Conservation (phyloP, 805 yeast genomes). For the Phaffomyces antillensis region DNA sequence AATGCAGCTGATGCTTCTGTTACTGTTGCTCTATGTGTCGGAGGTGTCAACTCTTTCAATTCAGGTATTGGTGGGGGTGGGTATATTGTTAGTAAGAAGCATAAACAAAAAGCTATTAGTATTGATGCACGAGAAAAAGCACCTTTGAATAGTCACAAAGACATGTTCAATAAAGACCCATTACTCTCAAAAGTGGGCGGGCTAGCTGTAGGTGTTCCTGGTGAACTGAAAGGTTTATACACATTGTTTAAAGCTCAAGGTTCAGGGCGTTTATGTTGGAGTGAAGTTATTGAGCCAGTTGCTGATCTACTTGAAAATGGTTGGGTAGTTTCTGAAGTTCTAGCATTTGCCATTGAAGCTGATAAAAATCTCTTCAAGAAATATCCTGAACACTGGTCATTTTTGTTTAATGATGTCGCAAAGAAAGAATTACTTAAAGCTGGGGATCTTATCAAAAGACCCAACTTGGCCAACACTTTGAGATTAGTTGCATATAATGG, state of each 20-base stretch:
- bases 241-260: constrained; percentile 54
- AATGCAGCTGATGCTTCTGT: constrained; percentile 94
- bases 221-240: constrained; percentile 82
- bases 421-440: constrained; percentile 29
- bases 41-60: constrained; percentile 71
- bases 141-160: constrained; percentile 51
- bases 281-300: constrained; percentile 68
- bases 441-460: constrained; percentile 61
- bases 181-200: constrained; percentile 67
- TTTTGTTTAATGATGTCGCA: constrained; percentile 34
- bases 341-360: constrained; percentile 36
- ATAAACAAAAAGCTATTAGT: constrained; percentile 43
- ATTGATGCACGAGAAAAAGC: constrained; percentile 91
- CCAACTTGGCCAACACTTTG: constrained; percentile 59
- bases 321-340: constrained; percentile 42
- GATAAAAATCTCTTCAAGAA: constrained; percentile 29
- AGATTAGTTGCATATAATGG: constrained; percentile 70
- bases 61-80: constrained; percentile 96
- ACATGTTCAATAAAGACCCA: constrained; percentile 54
- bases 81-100: constrained; percentile 45
- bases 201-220: constrained; percentile 84
- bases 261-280: constrained; percentile 68
- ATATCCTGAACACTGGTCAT: constrained; percentile 46
- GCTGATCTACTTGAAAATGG: constrained; percentile 59
- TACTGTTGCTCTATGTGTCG: constrained; percentile 82